Evolutionary conservation across 1,284 basidiomycete genomes (phyloP).

Genomic region (Cryptococcus sp.): DNA sequence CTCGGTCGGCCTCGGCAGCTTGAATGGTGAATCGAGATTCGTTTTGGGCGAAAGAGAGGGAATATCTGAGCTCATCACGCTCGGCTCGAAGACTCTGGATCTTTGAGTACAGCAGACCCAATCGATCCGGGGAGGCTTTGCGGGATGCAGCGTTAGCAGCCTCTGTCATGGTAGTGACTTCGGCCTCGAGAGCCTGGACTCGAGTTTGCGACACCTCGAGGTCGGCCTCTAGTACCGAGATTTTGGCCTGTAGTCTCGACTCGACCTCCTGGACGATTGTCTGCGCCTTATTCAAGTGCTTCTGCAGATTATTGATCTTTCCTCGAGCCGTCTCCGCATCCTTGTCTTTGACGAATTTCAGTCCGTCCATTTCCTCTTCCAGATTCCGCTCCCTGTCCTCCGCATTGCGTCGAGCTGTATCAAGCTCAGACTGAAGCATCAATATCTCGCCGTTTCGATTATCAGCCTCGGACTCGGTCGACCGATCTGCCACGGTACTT

Average conservation of each 20-base stretch:
- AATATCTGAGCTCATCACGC: constrained; percentile 62
- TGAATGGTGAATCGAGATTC: constrained; percentile 66
- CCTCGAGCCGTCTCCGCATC: constrained; percentile 12
- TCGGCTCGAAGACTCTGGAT: constrained; percentile 65
- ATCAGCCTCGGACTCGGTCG: constrained; percentile 23
- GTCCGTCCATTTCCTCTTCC: constrained; percentile 10
- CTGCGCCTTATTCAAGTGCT: not conserved
- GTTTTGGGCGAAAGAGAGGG: constrained; percentile 65
- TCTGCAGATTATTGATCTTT: constrained; percentile 6
- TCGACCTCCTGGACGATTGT: not conserved
- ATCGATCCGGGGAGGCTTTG: not conserved
- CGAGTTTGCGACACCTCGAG: not conserved
- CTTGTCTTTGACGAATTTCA: constrained; percentile 9
- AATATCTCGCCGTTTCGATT: constrained; percentile 22
- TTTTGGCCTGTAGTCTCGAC: not conserved
- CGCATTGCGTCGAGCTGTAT: constrained; percentile 1
- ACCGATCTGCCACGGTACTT: constrained; percentile 18
- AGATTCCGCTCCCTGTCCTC: constrained; percentile 5
- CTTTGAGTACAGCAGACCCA: constrained; percentile 54
- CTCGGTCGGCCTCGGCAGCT: constrained; percentile 56
- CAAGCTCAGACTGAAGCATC: constrained; percentile 14
- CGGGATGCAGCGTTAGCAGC: not conserved
- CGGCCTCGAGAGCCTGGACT: not conserved
- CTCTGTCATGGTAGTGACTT: too few species aligned
- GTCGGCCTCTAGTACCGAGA: not conserved